Conservation (phyloP, 345 rosid species). For the Camelina laxa region DNA sequence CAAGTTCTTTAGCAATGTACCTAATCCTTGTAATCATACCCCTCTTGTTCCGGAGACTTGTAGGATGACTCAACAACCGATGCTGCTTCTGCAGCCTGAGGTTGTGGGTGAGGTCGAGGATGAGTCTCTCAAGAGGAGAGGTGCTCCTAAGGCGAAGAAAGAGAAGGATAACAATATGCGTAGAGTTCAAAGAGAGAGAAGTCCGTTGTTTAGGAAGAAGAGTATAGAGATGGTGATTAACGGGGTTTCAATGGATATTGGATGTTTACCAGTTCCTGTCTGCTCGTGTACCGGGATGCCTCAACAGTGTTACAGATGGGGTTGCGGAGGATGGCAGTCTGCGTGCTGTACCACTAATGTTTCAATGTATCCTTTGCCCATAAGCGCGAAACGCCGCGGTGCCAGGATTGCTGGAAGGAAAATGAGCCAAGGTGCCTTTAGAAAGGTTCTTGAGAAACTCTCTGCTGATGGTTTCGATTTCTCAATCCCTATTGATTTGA, state of each 20-base stretch:
- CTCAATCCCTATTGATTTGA: slow-evolving; percentile 79
- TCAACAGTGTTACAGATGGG: slow-evolving; percentile 92
- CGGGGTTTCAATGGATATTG: slow-evolving; percentile 84
- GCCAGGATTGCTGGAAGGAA: slow-evolving; percentile 93
- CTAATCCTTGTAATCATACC: slow-evolving; percentile 49
- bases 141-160: slow-evolving; percentile 72
- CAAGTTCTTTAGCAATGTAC: slow-evolving; percentile 56
- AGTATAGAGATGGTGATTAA: slow-evolving; percentile 77
- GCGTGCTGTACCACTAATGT: slow-evolving; percentile 90
- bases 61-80: slow-evolving; percentile 62
- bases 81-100: slow-evolving; percentile 74
- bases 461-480: slow-evolving; percentile 87
- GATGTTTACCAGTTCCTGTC: slow-evolving; percentile 81
- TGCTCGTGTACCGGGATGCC: slow-evolving; percentile 88
- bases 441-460: slow-evolving; percentile 90
- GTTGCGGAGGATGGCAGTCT: slow-evolving; percentile 98
- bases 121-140: slow-evolving; percentile 60
- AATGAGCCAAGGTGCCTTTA: slow-evolving; percentile 97
- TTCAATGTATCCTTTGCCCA: slow-evolving; percentile 87
- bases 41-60: slow-evolving; percentile 61
- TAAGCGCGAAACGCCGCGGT: slow-evolving; percentile 87
- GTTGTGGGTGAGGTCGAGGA: slow-evolving; percentile 49
- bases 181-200: slow-evolving; percentile 48
- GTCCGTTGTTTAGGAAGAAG: slow-evolving; percentile 76
- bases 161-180: slow-evolving; percentile 63